Evolutionary conservation across 1,284 basidiomycete genomes (phyloP), one percentile per base, ranked within the genome.

Genomic region (Cutaneotrichosporon daszewskae): DNA sequence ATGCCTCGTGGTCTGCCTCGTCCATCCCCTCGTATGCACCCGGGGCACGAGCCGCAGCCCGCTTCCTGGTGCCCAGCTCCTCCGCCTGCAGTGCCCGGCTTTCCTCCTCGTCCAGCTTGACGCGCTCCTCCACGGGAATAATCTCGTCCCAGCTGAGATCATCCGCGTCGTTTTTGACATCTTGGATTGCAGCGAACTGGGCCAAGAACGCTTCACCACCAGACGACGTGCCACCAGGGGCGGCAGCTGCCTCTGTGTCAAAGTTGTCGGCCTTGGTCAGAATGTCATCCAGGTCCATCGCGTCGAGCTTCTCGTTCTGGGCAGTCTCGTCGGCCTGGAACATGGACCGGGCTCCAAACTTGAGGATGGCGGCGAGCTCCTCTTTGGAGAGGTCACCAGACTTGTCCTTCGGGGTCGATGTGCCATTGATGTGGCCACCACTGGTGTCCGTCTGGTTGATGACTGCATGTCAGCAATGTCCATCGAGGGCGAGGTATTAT

Each of bases 401-500:
- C 49, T 74, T 60, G 66, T 92, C 87, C 56, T 87, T 87, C 4
- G 87, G 81, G 58, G 86, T 89, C 33, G 80, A 74, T 19, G 80
- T 70, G 42, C 89, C 85, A 64, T 87, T 87, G 54, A 98, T 82
- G 72, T 97, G 90, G 36, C 88, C 88, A 55, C 96, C 95, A 27
- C 91, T 92, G 23, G 95, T 99, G 74, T 99, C 95, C 84, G 98
- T 96, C 74, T 98, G 94, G 73, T 96, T 94, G 76, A 99, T 97
- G 75, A 99, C 88, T 90, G 40, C 10, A 47, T 18, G 53, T 54
- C 43, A 51, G 41, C 45, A 20, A 41, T 41, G 43, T 20, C 4
- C n/a, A n/a, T n/a, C n/a, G n/a, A n/a, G n/a, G n/a, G 12, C 14
- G 12, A 25, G 1, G 45, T 33, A 44, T 27, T 36, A 17, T 32